Base-by-base conservation (phyloP, 2,329 filamentous ascomycete genomes). In the Elsinoe perseae region DNA sequence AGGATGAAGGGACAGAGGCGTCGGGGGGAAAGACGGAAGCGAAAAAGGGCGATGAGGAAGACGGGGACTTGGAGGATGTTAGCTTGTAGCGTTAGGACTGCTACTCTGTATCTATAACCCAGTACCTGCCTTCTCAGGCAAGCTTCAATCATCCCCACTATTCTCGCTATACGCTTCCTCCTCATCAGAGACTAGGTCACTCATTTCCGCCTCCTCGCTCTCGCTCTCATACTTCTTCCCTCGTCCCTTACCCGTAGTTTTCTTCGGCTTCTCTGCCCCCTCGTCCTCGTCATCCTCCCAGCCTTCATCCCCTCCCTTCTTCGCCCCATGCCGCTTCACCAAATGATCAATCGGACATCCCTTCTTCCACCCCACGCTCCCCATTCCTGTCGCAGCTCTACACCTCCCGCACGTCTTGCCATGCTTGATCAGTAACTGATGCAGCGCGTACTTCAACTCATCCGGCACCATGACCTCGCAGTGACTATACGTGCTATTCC, bases 191-290 rank as follows among this genome's bases (percentile, higher is more conserved):
- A 70, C 58, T 68, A 72, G 54, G 63, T 68, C 59, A 69, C 62
- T 65, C 58, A 63, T 54, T 55, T 64, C 66, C 10, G 32, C 32
- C 52, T 60, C 63, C 32, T 64, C 66, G 10, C 93, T 65, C 76
- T 93, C 57, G 75, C 93, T 21, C 78, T 92, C 36, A 91, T 87
- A 2, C 87, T 88, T 3, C 75, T 93, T 58, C 0, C 75, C 86
- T 93, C 74, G 83, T 86, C 4, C 82, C 82, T 25, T 80, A 82
- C 66, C 77, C n/a, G n/a, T n/a, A n/a, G n/a, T n/a, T n/a, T n/a
- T 95, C 56, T 86, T 93, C 71, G 91, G 93, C 60, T 83, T 5
- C 87, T 89, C 7, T 80, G 95, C 10, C 77, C 91, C n/a, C 78
- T 84, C n/a, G n/a, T n/a, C n/a, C 84, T 85, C 57, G 91, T 87